phyloP scores from a whole-genome alignment of 1,284 basidiomycete species.

The Tilletia horrida region DNA sequence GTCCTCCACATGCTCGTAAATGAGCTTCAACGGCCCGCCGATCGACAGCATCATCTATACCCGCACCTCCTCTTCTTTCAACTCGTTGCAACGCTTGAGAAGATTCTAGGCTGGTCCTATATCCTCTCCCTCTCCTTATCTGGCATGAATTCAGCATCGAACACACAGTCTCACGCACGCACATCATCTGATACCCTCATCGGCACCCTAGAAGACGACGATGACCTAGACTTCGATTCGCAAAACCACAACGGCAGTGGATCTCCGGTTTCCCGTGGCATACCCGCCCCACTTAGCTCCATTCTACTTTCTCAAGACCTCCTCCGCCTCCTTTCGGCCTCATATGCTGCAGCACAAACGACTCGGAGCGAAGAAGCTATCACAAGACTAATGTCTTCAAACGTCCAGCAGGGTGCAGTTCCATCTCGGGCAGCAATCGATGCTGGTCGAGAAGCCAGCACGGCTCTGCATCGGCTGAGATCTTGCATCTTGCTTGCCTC shows the following conservation, averaged over 20 bases:
- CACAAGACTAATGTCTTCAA: neutral
- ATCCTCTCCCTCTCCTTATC: constrained; percentile 33
- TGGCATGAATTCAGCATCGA: no score
- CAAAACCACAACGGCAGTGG: no score
- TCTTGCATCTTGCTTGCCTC: neutral
- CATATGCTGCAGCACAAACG: constrained; percentile 24
- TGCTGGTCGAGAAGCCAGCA: constrained; percentile 7
- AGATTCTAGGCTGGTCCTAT: constrained; percentile 40
- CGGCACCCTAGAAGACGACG: no score
- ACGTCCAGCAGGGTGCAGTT: neutral
- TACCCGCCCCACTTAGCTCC: constrained; percentile 28
- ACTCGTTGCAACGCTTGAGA: constrained; percentile 33
- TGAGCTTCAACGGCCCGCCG: constrained; percentile 22
- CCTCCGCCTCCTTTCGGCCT: constrained; percentile 32
- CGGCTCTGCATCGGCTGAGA: constrained; percentile 8
- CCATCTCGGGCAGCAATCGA: neutral
- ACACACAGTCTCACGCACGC: constrained; percentile 14
- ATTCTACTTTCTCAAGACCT: constrained; percentile 36
- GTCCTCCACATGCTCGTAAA: constrained; percentile 35
- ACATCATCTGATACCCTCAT: no score
- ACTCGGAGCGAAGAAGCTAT: neutral
- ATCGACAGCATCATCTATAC: neutral
- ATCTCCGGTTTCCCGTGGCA: no score
- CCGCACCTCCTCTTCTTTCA: constrained; percentile 28
- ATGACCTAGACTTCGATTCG: no score